Evolutionary conservation across 148 eudicot species (phyloP), one percentile per base, ranked within the genome.

Genomic region (Chenopodium berlandieri): DNA sequence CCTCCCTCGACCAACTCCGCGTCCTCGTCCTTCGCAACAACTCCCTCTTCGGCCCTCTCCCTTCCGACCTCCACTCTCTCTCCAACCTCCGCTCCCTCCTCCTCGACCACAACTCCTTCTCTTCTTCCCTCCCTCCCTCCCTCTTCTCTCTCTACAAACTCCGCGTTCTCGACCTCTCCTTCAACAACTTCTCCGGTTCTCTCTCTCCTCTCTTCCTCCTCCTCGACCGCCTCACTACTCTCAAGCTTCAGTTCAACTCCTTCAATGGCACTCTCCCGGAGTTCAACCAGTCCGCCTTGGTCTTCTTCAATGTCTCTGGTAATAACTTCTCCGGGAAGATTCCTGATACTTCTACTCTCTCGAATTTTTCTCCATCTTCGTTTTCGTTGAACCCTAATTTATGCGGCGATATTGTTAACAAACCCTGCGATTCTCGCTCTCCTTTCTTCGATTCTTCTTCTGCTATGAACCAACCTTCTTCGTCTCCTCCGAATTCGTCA

Each of bases 31-130:
- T 93, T n/a, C 75, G 77, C 8, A 92, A 93, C 86, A 95, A 93
- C 88, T 90, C 97, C 2, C 92, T 95, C 48, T 58, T 79, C 77
- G 97, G 97, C 2, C 91, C 90, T 2, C 76, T 93, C 56, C 98
- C 98, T 25, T 94, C 96, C 1, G 86, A 91, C 74, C 86, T 95
- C 40, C 73, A 90, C 78, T 60, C 56, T 1, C 91, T 95, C 52
- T 1, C 54, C 22, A 88, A 91, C 85, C 92, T 95, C 70, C 91
- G 88, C 56, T 81, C 91, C 0, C 84, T 95, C 11, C 66, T 89
- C 19, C 89, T 95, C 52, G 87, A 89, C 78, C 83, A 30, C 0
- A 95, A 95, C 81, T 63, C 6, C 44, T 91, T 94, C 75, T 86
- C 94, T 48, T 92, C 89, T 0, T 7, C 80, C 0, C 86, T 94